A percentile compares a stretch with the other conserved stretches of the same genome.
Evolutionary conservation across 176 grass and related monocot genomes (phyloP).

Genomic region (Typha latifolia): DNA sequence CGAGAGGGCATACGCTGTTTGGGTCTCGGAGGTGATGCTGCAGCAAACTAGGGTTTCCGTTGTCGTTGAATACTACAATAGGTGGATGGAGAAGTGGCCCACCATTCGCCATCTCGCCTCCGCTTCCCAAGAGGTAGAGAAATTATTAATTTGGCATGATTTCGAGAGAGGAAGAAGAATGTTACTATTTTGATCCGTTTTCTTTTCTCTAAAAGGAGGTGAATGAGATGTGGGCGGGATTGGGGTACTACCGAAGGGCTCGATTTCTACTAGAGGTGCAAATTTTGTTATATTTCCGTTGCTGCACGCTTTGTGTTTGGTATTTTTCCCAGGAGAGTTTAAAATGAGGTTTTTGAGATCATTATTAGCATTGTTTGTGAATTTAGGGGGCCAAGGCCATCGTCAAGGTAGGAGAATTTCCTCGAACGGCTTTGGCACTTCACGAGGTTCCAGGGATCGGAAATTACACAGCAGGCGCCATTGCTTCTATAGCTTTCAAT

Average conservation of each 20-base stretch:
- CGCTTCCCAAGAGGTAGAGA: conserved; percentile 75
- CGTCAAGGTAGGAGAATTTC: conserved; percentile 43
- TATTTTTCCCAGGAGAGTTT: conserved; percentile 11
- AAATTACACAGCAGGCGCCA: conserved; percentile 86
- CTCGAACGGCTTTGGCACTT: conserved; percentile 49
- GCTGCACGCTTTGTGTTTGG: conserved; percentile 5
- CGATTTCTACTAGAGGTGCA: conserved; percentile 85
- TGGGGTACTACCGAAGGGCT: conserved; percentile 91
- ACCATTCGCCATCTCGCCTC: conserved; percentile 60
- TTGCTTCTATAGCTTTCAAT: conserved; percentile 92
- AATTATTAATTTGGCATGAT: not conserved
- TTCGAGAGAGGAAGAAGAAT: not conserved
- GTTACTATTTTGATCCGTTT: conserved; percentile 1
- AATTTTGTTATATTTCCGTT: not conserved
- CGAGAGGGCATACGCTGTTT: conserved; percentile 76
- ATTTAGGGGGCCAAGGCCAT: conserved; percentile 82
- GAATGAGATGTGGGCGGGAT: conserved; percentile 93
- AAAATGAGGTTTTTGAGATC: not conserved
- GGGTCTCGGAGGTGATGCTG: conserved; percentile 98
- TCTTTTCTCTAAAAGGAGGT: conserved; percentile 61
- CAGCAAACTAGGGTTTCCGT: conserved; percentile 86
- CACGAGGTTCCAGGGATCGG: conserved; percentile 67
- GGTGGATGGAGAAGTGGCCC: conserved; percentile 91
- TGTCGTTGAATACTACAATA: conserved; percentile 73
- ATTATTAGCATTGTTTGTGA: not conserved